These are phyloP conservation scores for Adansonia digitata DNA, from an alignment of 345 rosid genomes.

Conservation along the genomic window DNA sequence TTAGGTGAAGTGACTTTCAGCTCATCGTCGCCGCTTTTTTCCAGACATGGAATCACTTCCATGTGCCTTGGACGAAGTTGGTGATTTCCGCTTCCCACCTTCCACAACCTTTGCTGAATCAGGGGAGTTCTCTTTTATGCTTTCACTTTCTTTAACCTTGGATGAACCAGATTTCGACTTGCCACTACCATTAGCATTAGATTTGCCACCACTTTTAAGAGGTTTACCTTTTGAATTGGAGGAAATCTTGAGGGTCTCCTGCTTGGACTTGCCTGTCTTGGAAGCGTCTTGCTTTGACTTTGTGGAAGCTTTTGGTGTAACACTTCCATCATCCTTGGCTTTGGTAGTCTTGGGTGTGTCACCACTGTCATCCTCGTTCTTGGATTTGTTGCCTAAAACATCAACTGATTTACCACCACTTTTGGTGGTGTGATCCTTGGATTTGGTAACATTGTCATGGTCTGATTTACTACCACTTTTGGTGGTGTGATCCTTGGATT, in stretches of 20 bases:
- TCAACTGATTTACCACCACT: conserved; percentile 34
- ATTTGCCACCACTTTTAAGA: conserved; percentile 35
- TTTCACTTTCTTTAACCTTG: conserved; percentile 45
- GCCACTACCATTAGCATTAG: conserved; percentile 32
- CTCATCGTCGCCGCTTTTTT: conserved; percentile 60
- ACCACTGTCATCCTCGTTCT: conserved; percentile 29
- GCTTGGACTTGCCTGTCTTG: conserved; percentile 37
- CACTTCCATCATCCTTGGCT: conserved; percentile 28
- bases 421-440: conserved; percentile 40
- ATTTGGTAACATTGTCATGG: conserved; percentile 28
- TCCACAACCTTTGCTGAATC: conserved; percentile 40
- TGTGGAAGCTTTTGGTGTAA: conserved; percentile 16
- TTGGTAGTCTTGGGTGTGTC: conserved; percentile 33
- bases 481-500: conserved; percentile 36
- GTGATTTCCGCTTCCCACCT: conserved; percentile 37
- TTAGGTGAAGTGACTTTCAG: conserved; percentile 10
- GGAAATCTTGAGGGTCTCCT: conserved; percentile 36
- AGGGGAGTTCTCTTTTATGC: conserved; percentile 34
- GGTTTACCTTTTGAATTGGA: conserved; percentile 35
- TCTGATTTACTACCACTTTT: conserved; percentile 41
- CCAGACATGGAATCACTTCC: conserved; percentile 47
- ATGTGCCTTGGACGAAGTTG: conserved; percentile 39
- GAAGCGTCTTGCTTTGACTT: conserved; percentile 25
- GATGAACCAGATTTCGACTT: conserved; percentile 48
- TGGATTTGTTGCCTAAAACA: conserved; percentile 34